Evolutionary conservation across 768 basidiomycete genomes (phyloP).

Genomic region (Lyophyllum atratum): DNA sequence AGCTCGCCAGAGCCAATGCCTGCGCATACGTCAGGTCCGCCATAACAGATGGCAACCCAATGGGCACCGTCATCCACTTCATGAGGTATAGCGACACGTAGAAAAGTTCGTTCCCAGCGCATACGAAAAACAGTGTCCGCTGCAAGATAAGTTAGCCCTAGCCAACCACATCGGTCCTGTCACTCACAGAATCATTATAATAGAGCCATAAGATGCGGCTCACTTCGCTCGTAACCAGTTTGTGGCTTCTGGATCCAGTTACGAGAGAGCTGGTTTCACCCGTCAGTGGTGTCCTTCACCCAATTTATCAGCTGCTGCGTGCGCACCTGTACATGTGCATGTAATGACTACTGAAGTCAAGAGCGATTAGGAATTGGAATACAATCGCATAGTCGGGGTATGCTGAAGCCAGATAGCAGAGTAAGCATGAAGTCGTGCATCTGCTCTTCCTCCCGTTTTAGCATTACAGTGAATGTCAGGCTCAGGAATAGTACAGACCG

Average conservation of each 20-base stretch:
- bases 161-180: background rate
- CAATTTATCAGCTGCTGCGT: background rate
- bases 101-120: constrained; percentile 94
- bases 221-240: constrained; percentile 89
- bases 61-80: constrained; percentile 77
- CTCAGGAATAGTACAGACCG: constrained; percentile 54
- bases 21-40: constrained; percentile 72
- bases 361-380: constrained; percentile 94
- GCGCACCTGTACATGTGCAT: constrained; percentile 99
- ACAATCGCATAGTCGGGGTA: constrained; percentile 84
- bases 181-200: constrained; percentile 87
- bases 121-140: constrained; percentile 89
- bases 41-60: constrained; percentile 45
- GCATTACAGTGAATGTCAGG: background rate
- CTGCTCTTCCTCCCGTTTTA: constrained; percentile 39
- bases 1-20: constrained; percentile 59
- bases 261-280: constrained; percentile 75
- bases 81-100: constrained; percentile 94
- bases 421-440: constrained; percentile 93
- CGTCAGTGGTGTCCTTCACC: constrained; percentile 10
- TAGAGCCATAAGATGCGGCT: constrained; percentile 90
- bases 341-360: constrained; percentile 98
- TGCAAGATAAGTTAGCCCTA: constrained; percentile 30
- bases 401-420: constrained; percentile 90
- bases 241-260: constrained; percentile 93